A percentile compares a stretch with the other conserved stretches of the same genome.
Evolutionary conservation across 208 protist species (phyloP).

Genomic region (Acanthamoeba quina): DNA sequence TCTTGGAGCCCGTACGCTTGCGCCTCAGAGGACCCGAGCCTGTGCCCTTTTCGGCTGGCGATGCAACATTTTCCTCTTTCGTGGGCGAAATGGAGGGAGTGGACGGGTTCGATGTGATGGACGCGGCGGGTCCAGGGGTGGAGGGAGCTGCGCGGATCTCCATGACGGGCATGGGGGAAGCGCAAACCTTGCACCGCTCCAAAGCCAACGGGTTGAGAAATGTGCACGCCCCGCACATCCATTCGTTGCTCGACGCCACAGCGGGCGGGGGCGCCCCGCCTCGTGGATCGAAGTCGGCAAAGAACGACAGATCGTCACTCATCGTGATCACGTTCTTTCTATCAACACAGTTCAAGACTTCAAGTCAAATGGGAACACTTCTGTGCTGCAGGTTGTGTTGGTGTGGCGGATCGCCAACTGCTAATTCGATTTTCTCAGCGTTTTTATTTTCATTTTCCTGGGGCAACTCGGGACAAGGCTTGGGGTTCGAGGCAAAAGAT

Average conservation of each 20-base stretch:
- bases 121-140: background rate
- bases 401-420: too few relatives aligned
- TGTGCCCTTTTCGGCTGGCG: background rate
- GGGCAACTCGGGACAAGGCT: too few relatives aligned
- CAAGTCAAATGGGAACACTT: background rate
- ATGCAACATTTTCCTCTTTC: background rate
- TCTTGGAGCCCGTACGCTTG: background rate
- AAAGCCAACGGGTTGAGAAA: background rate
- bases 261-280: background rate
- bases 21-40: background rate
- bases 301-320: conserved; percentile 29
- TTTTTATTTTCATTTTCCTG: too few relatives aligned
- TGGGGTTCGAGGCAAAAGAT: too few relatives aligned
- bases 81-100: background rate
- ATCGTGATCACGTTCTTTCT: background rate
- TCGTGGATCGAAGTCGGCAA: conserved; percentile 33
- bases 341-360: background rate
- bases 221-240: conserved; percentile 30
- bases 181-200: conserved; percentile 32
- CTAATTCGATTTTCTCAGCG: too few relatives aligned
- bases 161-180: background rate
- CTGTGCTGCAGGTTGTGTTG: too few relatives aligned
- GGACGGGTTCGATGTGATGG: background rate
- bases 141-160: background rate
- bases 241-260: background rate